A percentile compares a stretch with the other conserved stretches of the same genome.
phyloP scores from a whole-genome alignment of 371 early-diverging fungal species.

The Nematocida major region DNA sequence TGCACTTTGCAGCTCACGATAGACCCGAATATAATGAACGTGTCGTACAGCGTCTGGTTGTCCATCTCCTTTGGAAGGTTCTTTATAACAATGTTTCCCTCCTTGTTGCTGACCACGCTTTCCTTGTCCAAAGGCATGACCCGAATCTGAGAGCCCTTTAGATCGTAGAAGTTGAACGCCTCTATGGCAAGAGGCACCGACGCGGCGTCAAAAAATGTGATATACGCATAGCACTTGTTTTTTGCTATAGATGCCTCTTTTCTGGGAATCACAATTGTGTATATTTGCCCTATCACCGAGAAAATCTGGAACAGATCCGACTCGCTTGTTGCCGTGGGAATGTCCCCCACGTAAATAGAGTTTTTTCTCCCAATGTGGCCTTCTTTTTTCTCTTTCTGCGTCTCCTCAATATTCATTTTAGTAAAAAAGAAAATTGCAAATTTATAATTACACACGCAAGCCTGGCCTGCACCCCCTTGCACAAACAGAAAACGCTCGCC shows the following conservation, averaged over 20 bases:
- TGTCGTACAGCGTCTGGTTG: constrained; percentile 83
- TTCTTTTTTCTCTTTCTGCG: constrained; percentile 35
- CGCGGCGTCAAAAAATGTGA: constrained; percentile 57
- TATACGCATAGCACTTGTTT: constrained; percentile 61
- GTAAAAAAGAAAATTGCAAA: constrained; percentile 34
- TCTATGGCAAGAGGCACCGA: constrained; percentile 55
- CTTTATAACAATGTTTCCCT: constrained; percentile 97
- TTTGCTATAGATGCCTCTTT: neutral
- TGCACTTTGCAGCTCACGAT: constrained; percentile 96
- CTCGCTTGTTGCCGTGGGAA: constrained; percentile 55
- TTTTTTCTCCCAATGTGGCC: constrained; percentile 9
- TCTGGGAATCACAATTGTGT: constrained; percentile 48
- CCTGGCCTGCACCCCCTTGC: too few relatives aligned
- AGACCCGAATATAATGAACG: constrained; percentile 92
- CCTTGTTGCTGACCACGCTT: constrained; percentile 16
- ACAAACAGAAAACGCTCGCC: too few relatives aligned
- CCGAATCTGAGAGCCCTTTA: constrained; percentile 59
- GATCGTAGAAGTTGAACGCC: constrained; percentile 55
- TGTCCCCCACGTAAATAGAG: constrained; percentile 60
- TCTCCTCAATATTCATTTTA: constrained; percentile 25
- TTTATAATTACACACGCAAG: constrained; percentile 4
- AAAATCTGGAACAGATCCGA: constrained; percentile 61
- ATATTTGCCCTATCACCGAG: constrained; percentile 46
- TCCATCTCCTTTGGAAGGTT: constrained; percentile 70
- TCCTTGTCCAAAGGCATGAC: constrained; percentile 54